Conservation (phyloP, 163 green algal species). For the Coccomyxa subellipsoidea region DNA sequence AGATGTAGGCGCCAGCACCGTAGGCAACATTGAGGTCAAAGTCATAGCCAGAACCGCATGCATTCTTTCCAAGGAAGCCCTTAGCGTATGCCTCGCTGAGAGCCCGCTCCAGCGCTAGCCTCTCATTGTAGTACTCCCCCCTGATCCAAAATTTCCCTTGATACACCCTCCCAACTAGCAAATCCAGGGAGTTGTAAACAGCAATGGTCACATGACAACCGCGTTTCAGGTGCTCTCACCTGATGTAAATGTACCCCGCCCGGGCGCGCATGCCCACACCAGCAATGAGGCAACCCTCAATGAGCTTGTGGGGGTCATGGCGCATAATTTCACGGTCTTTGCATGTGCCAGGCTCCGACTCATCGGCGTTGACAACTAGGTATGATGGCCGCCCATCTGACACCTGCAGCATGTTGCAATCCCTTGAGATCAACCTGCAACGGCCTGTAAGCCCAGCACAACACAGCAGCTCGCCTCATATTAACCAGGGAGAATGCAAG, state of each 20-base stretch:
- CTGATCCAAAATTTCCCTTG: too few relatives aligned
- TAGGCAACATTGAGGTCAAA: slow-evolving; percentile 93
- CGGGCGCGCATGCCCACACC: slow-evolving; percentile 78
- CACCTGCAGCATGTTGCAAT: slow-evolving; percentile 39
- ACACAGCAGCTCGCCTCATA: too few relatives aligned
- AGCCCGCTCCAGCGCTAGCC: slow-evolving; percentile 78
- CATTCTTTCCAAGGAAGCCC: slow-evolving; percentile 94
- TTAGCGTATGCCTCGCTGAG: slow-evolving; percentile 92
- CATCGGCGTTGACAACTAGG: slow-evolving; percentile 98
- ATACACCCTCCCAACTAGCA: too few relatives aligned
- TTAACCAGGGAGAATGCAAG: too few relatives aligned
- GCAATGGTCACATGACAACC: too few relatives aligned
- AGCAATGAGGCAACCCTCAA: slow-evolving; percentile 96
- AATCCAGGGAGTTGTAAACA: too few relatives aligned
- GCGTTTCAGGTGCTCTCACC: too few relatives aligned
- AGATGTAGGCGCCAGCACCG: slow-evolving; percentile 98
- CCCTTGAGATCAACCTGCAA: neutral
- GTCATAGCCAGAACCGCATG: slow-evolving; percentile 89
- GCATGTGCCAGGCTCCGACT: slow-evolving; percentile 98
- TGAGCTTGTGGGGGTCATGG: slow-evolving; percentile 98
- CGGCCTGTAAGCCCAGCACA: too few relatives aligned
- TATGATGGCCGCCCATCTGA: slow-evolving; percentile 93
- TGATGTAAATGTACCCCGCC: slow-evolving; percentile 91
- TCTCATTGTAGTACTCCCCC: slow-evolving; percentile 98
- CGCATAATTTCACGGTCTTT: slow-evolving; percentile 99